Evolutionary conservation across 176 grass and related monocot species (phyloP).

Genomic region (Otatea glauca): DNA sequence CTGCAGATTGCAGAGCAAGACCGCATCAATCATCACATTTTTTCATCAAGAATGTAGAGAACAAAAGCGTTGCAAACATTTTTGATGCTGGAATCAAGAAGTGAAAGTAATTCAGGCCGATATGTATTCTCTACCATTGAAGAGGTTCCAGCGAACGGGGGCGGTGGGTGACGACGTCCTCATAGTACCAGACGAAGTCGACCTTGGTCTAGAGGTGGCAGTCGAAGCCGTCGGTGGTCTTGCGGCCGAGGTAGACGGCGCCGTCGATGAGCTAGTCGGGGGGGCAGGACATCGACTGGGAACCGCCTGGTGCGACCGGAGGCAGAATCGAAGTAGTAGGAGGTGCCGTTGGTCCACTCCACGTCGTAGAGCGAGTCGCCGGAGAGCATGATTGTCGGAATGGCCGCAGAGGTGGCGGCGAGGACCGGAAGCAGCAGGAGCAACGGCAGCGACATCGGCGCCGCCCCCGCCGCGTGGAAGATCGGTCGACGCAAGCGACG

Average conservation of each 20-base stretch:
- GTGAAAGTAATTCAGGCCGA: not conserved
- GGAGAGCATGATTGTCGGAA: no score
- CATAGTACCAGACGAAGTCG: slow-evolving; percentile 80
- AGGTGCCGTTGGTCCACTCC: slow-evolving; percentile 82
- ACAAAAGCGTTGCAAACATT: not conserved
- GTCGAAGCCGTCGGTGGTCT: slow-evolving; percentile 57
- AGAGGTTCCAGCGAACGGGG: slow-evolving; percentile 93
- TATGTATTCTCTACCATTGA: slow-evolving; percentile 32
- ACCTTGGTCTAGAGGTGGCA: slow-evolving; percentile 82
- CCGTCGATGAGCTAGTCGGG: slow-evolving; percentile 62
- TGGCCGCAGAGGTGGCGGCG: no score
- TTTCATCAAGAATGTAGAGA: not conserved
- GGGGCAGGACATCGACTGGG: slow-evolving; percentile 61
- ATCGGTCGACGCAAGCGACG: no score
- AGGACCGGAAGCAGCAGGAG: no score
- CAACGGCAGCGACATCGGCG: no score
- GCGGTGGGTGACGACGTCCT: slow-evolving; percentile 78
- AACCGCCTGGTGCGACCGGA: slow-evolving; percentile 53
- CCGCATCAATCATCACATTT: not conserved
- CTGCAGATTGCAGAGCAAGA: not conserved
- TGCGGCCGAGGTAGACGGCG: slow-evolving; percentile 72
- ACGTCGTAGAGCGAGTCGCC: slow-evolving; percentile 67
- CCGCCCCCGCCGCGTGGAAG: no score
- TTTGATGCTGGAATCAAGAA: not conserved
- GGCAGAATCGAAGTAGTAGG: slow-evolving; percentile 53